Evolutionary conservation across 805 yeast genomes (phyloP), one percentile per base, ranked within the genome.

Genomic region (Ogataea pini): DNA sequence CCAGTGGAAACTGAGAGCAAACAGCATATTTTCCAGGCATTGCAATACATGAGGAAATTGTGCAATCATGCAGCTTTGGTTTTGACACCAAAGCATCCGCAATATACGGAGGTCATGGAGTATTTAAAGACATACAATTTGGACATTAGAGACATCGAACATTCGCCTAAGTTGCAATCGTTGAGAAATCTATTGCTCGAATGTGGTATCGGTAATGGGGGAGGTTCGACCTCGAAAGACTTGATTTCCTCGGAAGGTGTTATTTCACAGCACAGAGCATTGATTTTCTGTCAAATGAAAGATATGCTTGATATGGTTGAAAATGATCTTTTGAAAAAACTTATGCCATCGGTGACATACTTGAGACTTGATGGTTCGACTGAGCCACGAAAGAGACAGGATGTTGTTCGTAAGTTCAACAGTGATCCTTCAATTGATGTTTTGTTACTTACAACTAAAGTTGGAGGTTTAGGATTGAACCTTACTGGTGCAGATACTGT

Each of bases 401-500:
- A 83, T 28, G 86, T 94, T 58, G 99, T 94, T 13, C 82, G 86
- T 40, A 85, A 89, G 61, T 94, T 94, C 71, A 94, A 95, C 59
- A 90, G 84, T 52, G 99, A 94, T 66, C 99, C 99, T 2, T 90
- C 97, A 0, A 94, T 94, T 56, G 99, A 94, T 68, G 90, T 95
- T 17, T 68, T 94, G 44, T 72, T 94, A 36, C 72, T 94, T 58
- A 95, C 99, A 0, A 94, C 99, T 0, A 95, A 94, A 65, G 99
- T 94, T 43, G 99, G 99, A 64, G 99, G 99, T n/a, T 77, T 94
- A 52, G 99, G 99, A 13, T 79, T 94, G 62, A 94, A 94, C 64
- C 76, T 94, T 64, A 94, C 99, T 0, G 98, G 99, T 55, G 99
- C 99, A 0, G 99, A 94, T 65, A 94, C 99, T 0, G 99, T 94